Evolutionary conservation across 2,329 filamentous ascomycete genomes (phyloP).

Genomic region (Coniella lustricola): DNA sequence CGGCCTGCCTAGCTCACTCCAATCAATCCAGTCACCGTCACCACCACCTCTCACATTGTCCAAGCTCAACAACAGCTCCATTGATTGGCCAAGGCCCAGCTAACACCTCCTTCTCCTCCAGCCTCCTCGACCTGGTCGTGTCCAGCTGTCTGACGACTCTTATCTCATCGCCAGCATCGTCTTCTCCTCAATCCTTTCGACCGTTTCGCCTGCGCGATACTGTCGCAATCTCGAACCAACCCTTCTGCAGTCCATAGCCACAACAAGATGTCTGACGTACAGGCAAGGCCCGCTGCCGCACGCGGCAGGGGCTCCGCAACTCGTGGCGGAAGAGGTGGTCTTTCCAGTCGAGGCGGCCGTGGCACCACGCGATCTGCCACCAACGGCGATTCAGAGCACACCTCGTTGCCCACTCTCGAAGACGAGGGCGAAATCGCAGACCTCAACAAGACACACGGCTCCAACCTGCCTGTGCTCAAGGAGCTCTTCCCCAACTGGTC

Average conservation of each 20-base stretch:
- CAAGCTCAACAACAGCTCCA: background rate
- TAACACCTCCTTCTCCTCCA: background rate
- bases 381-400: constrained; percentile 64
- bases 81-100: background rate
- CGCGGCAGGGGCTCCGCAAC: constrained; percentile 76
- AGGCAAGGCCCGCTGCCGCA: constrained; percentile 72
- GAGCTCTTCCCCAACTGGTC: constrained; percentile 96
- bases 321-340: constrained; percentile 14
- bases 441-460: constrained; percentile 82
- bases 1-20: background rate
- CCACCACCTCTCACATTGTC: background rate
- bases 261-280: constrained; percentile 83
- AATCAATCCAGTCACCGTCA: background rate
- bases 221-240: constrained; percentile 8
- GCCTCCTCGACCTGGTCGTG: background rate
- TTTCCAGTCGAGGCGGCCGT: constrained; percentile 64
- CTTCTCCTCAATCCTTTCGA: constrained; percentile 22
- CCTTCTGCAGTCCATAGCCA: constrained; percentile 26
- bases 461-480: constrained; percentile 73
- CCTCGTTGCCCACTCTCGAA: constrained; percentile 50
- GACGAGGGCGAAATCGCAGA: constrained; percentile 88
- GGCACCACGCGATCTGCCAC: constrained; percentile 50
- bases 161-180: background rate
- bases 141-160: background rate
- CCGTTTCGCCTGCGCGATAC: background rate